Conservation (phyloP, 768 basidiomycete genomes). For the Tulasnella sp. region DNA sequence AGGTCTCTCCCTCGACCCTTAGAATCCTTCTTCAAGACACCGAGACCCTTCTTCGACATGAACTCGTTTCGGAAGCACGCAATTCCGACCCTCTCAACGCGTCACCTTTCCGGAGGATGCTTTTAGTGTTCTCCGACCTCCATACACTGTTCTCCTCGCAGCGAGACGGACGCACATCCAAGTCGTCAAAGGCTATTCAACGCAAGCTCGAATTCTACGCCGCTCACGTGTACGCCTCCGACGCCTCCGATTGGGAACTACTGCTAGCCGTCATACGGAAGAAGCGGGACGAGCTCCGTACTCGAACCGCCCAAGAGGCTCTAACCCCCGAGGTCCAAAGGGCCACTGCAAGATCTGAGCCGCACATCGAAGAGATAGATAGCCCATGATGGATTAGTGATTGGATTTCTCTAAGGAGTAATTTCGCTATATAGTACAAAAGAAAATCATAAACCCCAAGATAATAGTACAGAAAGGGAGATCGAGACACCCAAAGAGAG, state of each 20-base stretch:
- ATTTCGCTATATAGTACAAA: neutral
- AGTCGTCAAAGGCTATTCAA: conserved; percentile 29
- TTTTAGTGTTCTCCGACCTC: conserved; percentile 49
- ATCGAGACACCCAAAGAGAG: neutral
- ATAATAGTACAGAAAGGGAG: neutral
- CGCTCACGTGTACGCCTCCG: conserved; percentile 33
- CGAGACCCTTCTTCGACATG: conserved; percentile 41
- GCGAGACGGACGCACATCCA: neutral
- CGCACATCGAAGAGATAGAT: neutral
- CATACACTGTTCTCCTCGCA: conserved; percentile 30
- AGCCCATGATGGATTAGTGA: neutral
- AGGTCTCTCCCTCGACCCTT: conserved; percentile 29
- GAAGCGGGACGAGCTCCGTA: neutral
- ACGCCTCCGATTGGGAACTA: neutral
- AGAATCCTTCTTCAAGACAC: conserved; percentile 42
- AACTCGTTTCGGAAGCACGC: conserved; percentile 17
- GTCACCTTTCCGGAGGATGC: conserved; percentile 32
- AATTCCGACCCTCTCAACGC: conserved; percentile 4
- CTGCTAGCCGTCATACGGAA: neutral
- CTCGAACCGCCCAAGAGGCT: neutral
- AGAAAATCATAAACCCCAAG: neutral
- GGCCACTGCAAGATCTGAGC: too few relatives aligned
- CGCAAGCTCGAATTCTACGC: conserved; percentile 64
- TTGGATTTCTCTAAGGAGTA: neutral
- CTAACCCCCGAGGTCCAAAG: too few relatives aligned